phyloP scores from a whole-genome alignment of 441 rosid species.

The Brassica balearica region DNA sequence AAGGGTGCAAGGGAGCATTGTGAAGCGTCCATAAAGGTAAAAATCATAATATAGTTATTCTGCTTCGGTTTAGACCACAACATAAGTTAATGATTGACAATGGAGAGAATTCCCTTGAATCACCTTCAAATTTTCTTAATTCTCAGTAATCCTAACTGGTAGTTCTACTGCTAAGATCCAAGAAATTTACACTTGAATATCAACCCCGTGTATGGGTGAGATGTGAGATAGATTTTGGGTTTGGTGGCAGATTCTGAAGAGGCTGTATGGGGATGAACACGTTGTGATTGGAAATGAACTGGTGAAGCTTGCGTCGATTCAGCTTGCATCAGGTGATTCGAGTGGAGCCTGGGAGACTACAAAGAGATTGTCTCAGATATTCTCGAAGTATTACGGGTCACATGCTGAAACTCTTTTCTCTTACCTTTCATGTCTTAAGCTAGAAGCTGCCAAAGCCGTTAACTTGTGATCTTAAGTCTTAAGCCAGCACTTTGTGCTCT shows the following conservation, averaged over 20 bases:
- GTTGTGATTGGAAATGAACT: slow-evolving; percentile 81
- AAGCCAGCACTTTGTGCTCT: slow-evolving; percentile 39
- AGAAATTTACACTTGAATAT: neutral
- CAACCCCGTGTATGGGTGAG: neutral
- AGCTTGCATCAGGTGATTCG: slow-evolving; percentile 54
- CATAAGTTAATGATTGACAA: slow-evolving; percentile 5
- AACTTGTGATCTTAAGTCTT: slow-evolving; percentile 28
- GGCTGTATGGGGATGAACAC: slow-evolving; percentile 63
- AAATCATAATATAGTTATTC: neutral
- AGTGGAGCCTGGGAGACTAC: slow-evolving; percentile 50
- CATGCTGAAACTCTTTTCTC: slow-evolving; percentile 58
- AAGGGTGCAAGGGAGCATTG: slow-evolving; percentile 67
- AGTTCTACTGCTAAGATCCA: neutral
- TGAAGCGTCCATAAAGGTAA: slow-evolving; percentile 74
- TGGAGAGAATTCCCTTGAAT: neutral
- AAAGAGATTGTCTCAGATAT: slow-evolving; percentile 50
- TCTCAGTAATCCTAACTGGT: neutral
- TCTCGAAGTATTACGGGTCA: slow-evolving; percentile 62
- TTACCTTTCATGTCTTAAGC: slow-evolving; percentile 53
- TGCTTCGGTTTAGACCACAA: slow-evolving; percentile 12
- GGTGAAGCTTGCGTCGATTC: slow-evolving; percentile 77
- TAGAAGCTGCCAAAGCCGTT: slow-evolving; percentile 36
- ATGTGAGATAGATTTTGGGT: slow-evolving; percentile 22
- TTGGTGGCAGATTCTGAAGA: slow-evolving; percentile 68
- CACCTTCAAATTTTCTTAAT: slow-evolving; percentile 2